phyloP scores from a whole-genome alignment of 2,329 filamentous ascomycete genomes.

The Epichloe bromicola region DNA sequence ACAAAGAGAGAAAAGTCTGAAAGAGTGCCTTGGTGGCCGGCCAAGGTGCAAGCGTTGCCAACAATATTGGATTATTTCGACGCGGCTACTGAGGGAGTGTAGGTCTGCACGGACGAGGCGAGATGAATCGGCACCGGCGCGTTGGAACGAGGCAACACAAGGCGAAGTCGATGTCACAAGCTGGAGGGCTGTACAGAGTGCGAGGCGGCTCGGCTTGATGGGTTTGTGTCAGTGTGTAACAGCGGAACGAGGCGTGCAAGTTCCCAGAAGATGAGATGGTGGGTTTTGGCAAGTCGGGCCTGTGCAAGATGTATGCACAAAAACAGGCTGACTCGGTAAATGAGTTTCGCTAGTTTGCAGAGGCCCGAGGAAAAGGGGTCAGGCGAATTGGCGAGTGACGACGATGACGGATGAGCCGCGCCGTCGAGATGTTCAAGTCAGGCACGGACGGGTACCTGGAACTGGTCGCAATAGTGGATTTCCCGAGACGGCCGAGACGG shows the following conservation, averaged over 20 bases:
- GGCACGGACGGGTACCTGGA: constrained; percentile 12
- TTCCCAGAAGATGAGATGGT: not conserved
- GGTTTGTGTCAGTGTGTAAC: constrained; percentile 9
- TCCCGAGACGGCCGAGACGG: constrained; percentile 5
- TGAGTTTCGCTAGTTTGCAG: not conserved
- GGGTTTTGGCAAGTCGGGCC: not conserved
- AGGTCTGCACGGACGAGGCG: constrained; percentile 17
- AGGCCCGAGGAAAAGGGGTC: not conserved
- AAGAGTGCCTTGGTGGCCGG: constrained; percentile 19
- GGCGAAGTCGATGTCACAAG: constrained; percentile 17
- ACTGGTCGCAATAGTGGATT: constrained; percentile 8
- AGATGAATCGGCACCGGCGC: constrained; percentile 21
- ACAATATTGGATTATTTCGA: constrained; percentile 22
- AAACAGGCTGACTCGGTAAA: not conserved
- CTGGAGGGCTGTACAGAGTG: constrained; percentile 6
- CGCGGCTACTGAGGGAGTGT: constrained; percentile 13
- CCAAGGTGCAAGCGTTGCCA: constrained; percentile 21
- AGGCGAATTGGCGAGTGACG: not conserved
- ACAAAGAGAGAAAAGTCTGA: constrained; percentile 10
- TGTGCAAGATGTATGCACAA: not conserved
- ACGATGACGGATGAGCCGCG: constrained; percentile 3
- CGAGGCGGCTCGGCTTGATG: constrained; percentile 6
- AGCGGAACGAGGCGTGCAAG: constrained; percentile 1
- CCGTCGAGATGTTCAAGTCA: constrained; percentile 3
- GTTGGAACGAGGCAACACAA: constrained; percentile 20